Conservation (phyloP, 2,329 filamentous ascomycete genomes). For the Harringtonia lauricola region DNA sequence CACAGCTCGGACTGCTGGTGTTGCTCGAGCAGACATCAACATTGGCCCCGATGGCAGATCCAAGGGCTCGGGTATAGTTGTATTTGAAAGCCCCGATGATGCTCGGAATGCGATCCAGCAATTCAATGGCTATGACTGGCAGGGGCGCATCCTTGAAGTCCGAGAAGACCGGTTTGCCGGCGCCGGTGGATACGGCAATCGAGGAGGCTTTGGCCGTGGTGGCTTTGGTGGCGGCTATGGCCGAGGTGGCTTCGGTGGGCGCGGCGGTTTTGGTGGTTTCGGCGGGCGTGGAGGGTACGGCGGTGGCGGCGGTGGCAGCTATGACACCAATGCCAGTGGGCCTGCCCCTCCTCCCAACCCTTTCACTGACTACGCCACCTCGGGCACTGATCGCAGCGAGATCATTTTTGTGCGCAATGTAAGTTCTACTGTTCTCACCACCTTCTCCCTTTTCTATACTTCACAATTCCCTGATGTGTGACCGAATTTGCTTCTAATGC, state of each 20-base stretch:
- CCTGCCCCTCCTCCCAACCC: constrained; percentile 51
- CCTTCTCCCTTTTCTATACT: not conserved
- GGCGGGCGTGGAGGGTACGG: constrained; percentile 32
- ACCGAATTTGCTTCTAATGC: constrained; percentile 6
- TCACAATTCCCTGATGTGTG: constrained; percentile 12
- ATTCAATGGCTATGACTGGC: constrained; percentile 99
- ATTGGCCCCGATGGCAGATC: constrained; percentile 82
- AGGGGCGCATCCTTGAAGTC: constrained; percentile 84
- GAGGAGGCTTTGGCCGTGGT: constrained; percentile 45
- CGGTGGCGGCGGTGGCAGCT: constrained; percentile 23
- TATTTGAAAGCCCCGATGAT: constrained; percentile 90
- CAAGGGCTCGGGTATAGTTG: constrained; percentile 94
- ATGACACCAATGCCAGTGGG: constrained; percentile 32
- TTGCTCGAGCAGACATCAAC: constrained; percentile 93
- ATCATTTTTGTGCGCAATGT: constrained; percentile 96
- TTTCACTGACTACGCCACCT: constrained; percentile 86
- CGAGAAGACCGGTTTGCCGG: constrained; percentile 91
- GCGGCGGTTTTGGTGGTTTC: constrained; percentile 26
- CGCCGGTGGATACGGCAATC: constrained; percentile 37
- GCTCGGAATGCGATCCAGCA: constrained; percentile 92
- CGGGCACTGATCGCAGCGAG: constrained; percentile 72
- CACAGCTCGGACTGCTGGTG: constrained; percentile 55
- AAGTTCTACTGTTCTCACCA: constrained; percentile 27
- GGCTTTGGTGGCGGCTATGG: constrained; percentile 35
- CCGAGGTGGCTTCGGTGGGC: constrained; percentile 30